These are phyloP conservation scores for Penicillium verhagenii DNA, from an alignment of 495 filamentous ascomycete species.

Conservation along the genomic window DNA sequence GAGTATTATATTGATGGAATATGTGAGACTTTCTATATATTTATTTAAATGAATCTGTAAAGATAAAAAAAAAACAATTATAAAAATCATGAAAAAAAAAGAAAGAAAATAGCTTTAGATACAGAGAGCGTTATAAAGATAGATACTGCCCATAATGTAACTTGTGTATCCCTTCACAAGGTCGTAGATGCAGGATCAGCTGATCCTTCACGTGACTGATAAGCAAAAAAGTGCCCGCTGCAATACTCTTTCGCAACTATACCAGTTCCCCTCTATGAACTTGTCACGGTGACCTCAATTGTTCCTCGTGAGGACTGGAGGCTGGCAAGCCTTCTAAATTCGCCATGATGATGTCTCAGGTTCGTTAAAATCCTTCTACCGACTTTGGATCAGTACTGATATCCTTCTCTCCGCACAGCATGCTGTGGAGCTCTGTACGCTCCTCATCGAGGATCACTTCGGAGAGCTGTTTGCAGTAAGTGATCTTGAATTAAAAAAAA, in stretches of 20 bases:
- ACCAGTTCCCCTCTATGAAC: conserved; percentile 29
- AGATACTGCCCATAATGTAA: too few species aligned
- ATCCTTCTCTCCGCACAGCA: conserved; percentile 47
- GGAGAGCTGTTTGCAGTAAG: conserved; percentile 89
- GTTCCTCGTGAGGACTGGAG: conserved; percentile 65
- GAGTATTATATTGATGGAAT: conserved; percentile 3
- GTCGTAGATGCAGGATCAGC: conserved; percentile 20
- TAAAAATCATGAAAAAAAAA: too few species aligned
- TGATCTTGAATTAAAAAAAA: conserved; percentile 12
- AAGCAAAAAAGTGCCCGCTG: conserved; percentile 34
- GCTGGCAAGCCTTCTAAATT: conserved; percentile 59
- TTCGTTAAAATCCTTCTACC: conserved; percentile 26
- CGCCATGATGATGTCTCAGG: conserved; percentile 54
- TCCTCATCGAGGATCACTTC: conserved; percentile 84
- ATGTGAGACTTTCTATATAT: too few species aligned
- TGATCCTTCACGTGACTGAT: conserved; percentile 40
- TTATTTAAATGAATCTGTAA: too few species aligned
- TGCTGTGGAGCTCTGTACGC: conserved; percentile 76
- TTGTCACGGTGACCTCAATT: conserved; percentile 61
- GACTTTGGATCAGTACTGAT: conserved; percentile 10
- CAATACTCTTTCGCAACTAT: not conserved
- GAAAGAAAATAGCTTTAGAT: not conserved
- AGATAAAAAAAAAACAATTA: too few species aligned
- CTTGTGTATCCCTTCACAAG: too few species aligned
- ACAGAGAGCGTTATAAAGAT: not conserved